phyloP scores from a whole-genome alignment of 495 filamentous ascomycete species.

The Hypoxylon subgilvum region DNA sequence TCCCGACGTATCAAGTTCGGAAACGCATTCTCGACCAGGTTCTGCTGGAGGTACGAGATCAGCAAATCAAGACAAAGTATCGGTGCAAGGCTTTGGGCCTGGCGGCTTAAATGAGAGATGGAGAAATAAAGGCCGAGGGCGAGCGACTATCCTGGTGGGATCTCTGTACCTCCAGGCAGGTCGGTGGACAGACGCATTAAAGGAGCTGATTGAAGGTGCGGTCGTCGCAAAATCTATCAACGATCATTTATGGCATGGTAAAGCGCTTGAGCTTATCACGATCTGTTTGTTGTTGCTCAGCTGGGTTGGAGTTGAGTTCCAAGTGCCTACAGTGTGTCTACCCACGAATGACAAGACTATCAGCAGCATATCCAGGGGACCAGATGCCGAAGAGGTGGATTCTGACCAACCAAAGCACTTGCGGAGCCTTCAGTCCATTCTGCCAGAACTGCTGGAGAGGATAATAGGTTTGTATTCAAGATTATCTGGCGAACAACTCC shows the following conservation, averaged over 20 bases:
- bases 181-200: slow-evolving; percentile 86
- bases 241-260: slow-evolving; percentile 96
- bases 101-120: slow-evolving; percentile 74
- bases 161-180: slow-evolving; percentile 87
- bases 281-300: slow-evolving; percentile 82
- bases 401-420: slow-evolving; percentile 51
- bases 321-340: slow-evolving; percentile 65
- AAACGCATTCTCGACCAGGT: slow-evolving; percentile 44
- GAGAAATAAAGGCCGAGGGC: slow-evolving; percentile 81
- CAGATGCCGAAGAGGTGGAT: slow-evolving; percentile 51
- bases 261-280: slow-evolving; percentile 85
- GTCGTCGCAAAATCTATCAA: slow-evolving; percentile 77
- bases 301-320: slow-evolving; percentile 86
- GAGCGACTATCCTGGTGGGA: slow-evolving; percentile 80
- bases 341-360: slow-evolving; percentile 54
- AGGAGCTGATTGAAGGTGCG: slow-evolving; percentile 81
- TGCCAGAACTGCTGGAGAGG: slow-evolving; percentile 71
- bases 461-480: slow-evolving; percentile 83
- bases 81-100: slow-evolving; percentile 83
- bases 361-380: slow-evolving; percentile 53
- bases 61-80: slow-evolving; percentile 75
- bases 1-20: slow-evolving; percentile 42
- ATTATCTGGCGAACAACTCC: slow-evolving; percentile 80
- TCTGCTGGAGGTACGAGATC: slow-evolving; percentile 48
- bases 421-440: slow-evolving; percentile 48